phyloP scores from a whole-genome alignment of 441 rosid genomes.

The Erodium moschatum region DNA sequence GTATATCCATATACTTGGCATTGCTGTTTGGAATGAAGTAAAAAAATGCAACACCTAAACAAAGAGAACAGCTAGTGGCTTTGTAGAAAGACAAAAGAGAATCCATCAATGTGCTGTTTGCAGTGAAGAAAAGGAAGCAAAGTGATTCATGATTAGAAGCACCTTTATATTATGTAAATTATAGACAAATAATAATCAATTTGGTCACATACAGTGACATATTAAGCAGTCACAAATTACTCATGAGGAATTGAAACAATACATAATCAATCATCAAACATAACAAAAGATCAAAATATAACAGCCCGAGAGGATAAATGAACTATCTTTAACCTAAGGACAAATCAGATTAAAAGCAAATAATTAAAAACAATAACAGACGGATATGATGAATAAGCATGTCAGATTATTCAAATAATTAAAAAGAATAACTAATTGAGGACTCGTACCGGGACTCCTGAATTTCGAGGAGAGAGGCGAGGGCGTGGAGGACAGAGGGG shows the following conservation, averaged over 20 bases:
- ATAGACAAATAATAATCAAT: neutral
- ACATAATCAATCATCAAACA: neutral
- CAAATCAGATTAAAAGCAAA: too few species aligned
- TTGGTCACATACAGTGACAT: neutral
- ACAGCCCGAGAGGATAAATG: neutral
- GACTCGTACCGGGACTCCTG: slow-evolving; percentile 56
- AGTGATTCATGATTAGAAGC: neutral
- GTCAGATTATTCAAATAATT: too few species aligned
- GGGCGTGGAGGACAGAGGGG: slow-evolving; percentile 63
- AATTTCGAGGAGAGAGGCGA: slow-evolving; percentile 62
- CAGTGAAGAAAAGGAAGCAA: neutral
- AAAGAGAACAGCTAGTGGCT: neutral
- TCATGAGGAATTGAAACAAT: neutral
- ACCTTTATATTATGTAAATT: neutral
- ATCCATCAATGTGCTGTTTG: neutral
- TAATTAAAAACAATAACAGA: too few species aligned
- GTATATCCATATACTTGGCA: too few species aligned
- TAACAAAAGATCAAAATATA: too few species aligned
- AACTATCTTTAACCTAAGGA: neutral
- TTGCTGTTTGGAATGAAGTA: neutral
- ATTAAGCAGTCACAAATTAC: neutral
- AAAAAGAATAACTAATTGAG: slow-evolving; percentile 3
- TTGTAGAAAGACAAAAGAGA: neutral
- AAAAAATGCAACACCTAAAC: neutral
- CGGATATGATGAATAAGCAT: too few species aligned